Evolutionary conservation across 106 monocot species (phyloP).

Genomic region (Agapanthus africanus): DNA sequence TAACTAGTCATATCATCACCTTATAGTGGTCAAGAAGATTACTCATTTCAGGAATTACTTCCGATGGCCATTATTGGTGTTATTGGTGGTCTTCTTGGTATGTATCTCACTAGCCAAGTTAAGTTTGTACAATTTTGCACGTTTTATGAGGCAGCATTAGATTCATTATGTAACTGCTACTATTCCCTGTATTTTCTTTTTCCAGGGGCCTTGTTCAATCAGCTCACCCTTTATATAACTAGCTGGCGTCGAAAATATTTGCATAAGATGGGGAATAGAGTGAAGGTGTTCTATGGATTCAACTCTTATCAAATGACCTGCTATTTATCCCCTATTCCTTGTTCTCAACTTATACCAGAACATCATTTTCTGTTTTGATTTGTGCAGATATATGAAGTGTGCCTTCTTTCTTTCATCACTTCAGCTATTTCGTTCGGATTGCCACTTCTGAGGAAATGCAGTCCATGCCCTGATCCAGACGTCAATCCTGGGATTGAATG

Average conservation of each 20-base stretch:
- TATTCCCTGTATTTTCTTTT: background rate
- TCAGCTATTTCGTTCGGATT: constrained; percentile 87
- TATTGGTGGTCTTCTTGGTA: constrained; percentile 94
- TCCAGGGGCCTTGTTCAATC: constrained; percentile 95
- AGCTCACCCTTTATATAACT: constrained; percentile 90
- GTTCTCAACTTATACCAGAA: constrained; percentile 2
- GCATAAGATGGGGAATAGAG: constrained; percentile 80
- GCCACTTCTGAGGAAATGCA: constrained; percentile 90
- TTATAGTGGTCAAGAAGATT: constrained; percentile 91
- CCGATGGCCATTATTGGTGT: constrained; percentile 98
- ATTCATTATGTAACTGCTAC: background rate
- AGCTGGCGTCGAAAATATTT: constrained; percentile 80
- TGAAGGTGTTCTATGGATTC: constrained; percentile 51
- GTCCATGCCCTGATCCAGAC: constrained; percentile 72
- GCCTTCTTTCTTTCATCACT: constrained; percentile 79
- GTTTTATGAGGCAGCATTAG: background rate
- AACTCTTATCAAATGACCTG: background rate
- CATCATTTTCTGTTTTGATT: background rate
- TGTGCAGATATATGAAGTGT: constrained; percentile 82
- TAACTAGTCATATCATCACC: background rate
- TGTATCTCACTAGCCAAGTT: constrained; percentile 11
- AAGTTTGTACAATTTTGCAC: background rate
- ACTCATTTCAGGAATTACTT: constrained; percentile 87
- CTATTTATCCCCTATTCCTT: background rate
- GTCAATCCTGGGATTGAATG: constrained; percentile 79